phyloP scores from a whole-genome alignment of 225 moss, liverwort and hornwort species.

The Polytrichum formosum region DNA sequence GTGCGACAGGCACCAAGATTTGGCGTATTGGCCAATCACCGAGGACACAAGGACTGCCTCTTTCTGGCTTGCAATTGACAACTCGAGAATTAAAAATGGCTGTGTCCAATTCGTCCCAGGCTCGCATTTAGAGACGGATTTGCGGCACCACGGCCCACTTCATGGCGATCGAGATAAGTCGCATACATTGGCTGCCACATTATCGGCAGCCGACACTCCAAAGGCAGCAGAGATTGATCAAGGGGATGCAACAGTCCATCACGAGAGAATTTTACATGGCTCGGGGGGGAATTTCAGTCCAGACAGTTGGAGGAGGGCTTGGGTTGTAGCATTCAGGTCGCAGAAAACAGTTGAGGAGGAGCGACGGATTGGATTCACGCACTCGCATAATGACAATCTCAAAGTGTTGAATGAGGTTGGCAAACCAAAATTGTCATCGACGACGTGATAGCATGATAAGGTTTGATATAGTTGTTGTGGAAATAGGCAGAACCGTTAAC shows the following conservation, averaged over 20 bases:
- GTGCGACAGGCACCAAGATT: constrained; percentile 77
- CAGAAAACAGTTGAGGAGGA: constrained; percentile 65
- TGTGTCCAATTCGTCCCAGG: constrained; percentile 84
- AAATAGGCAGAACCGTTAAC: too few relatives aligned
- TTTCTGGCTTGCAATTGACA: constrained; percentile 92
- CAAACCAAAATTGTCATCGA: constrained; percentile 21
- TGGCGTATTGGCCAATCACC: constrained; percentile 96
- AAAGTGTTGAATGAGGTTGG: constrained; percentile 81
- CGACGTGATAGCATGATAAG: too few relatives aligned
- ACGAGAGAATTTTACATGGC: constrained; percentile 75
- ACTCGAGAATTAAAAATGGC: constrained; percentile 66
- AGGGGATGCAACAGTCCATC: constrained; percentile 82
- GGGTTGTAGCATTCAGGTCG: constrained; percentile 82
- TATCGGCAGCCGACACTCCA: constrained; percentile 53
- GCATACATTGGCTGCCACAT: constrained; percentile 66
- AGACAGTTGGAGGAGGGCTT: constrained; percentile 85
- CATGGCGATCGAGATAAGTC: constrained; percentile 95
- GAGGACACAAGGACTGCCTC: constrained; percentile 82
- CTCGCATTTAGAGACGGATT: constrained; percentile 55
- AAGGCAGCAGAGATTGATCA: constrained; percentile 64
- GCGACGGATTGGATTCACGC: constrained; percentile 77
- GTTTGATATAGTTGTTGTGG: too few relatives aligned
- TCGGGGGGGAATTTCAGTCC: constrained; percentile 80
- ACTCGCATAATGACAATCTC: constrained; percentile 85
- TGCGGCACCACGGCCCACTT: constrained; percentile 71